phyloP scores from a whole-genome alignment of 2,329 filamentous ascomycete species.

The Colletotrichum australisinense region DNA sequence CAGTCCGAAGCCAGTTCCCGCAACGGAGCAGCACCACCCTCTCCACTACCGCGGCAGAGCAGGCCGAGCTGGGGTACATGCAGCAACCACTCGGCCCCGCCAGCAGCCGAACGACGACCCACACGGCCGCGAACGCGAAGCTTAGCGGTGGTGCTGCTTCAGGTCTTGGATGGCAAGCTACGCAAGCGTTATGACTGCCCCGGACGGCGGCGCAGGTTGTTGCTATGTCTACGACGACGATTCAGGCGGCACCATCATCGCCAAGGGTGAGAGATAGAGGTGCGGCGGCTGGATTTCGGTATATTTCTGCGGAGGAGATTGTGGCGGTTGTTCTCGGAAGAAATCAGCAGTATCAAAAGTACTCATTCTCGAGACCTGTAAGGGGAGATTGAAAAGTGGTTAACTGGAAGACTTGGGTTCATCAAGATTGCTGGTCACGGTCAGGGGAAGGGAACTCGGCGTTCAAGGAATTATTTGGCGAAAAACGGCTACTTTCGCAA shows the following conservation, averaged over 20 bases:
- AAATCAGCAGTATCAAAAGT: conserved; percentile 1
- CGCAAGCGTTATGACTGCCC: conserved; percentile 30
- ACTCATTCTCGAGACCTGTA: not conserved
- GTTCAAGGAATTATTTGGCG: not conserved
- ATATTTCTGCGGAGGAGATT: not conserved
- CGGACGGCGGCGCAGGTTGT: conserved; percentile 27
- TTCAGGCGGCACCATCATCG: not conserved
- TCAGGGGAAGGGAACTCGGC: not conserved
- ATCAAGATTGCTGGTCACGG: not conserved
- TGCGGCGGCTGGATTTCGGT: not conserved
- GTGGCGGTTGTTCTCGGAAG: conserved; percentile 10
- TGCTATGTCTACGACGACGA: conserved; percentile 22
- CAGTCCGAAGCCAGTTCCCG: conserved; percentile 36
- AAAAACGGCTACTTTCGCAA: not conserved
- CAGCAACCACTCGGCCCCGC: conserved; percentile 30
- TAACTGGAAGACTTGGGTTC: not conserved
- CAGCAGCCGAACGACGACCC: not conserved
- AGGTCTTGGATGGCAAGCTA: conserved; percentile 20
- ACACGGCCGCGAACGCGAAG: not conserved
- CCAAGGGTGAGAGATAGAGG: not conserved
- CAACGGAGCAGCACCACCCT: conserved; percentile 4
- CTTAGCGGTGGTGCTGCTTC: not conserved
- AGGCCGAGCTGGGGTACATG: conserved; percentile 31
- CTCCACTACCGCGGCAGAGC: conserved; percentile 5
- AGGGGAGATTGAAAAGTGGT: not conserved